phyloP scores from a whole-genome alignment of 768 basidiomycete species.

The Lactifluus echinatus region DNA sequence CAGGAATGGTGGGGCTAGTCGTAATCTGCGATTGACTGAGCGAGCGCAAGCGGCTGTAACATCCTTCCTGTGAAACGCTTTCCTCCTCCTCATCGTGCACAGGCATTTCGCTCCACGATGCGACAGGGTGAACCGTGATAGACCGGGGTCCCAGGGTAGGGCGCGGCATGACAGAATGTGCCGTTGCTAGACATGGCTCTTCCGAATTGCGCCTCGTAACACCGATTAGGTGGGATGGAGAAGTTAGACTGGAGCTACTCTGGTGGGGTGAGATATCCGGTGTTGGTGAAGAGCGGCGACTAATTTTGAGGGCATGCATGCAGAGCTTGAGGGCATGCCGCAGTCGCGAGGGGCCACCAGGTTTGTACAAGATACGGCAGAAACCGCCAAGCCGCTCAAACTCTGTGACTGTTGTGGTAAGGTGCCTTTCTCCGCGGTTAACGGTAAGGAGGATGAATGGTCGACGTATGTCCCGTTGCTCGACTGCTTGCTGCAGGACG shows the following conservation, averaged over 20 bases:
- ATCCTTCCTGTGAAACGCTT: slow-evolving; percentile 19
- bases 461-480: slow-evolving; percentile 44
- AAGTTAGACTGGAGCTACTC: background rate
- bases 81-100: slow-evolving; percentile 32
- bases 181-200: slow-evolving; percentile 23
- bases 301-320: slow-evolving; percentile 47
- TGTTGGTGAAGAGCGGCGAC: slow-evolving; percentile 27
- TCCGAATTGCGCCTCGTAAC: slow-evolving; percentile 42
- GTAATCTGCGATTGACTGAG: slow-evolving; percentile 20
- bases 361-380: slow-evolving; percentile 85
- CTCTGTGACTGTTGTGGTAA: slow-evolving; percentile 56
- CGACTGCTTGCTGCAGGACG: slow-evolving; percentile 48
- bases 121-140: slow-evolving; percentile 37
- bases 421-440: slow-evolving; percentile 52
- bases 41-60: slow-evolving; percentile 11
- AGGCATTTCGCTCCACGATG: slow-evolving; percentile 31
- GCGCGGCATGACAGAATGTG: slow-evolving; percentile 24
- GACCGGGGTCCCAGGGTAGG: slow-evolving; percentile 50
- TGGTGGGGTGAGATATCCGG: slow-evolving; percentile 7
- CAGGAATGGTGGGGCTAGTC: slow-evolving; percentile 38
- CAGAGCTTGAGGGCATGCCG: slow-evolving; percentile 56
- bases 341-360: slow-evolving; percentile 73
- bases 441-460: slow-evolving; percentile 74
- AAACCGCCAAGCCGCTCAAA: slow-evolving; percentile 80
- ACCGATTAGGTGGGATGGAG: background rate